Conservation (phyloP, 306 rosid genomes). For the Pterocarpus macrocarpus region DNA sequence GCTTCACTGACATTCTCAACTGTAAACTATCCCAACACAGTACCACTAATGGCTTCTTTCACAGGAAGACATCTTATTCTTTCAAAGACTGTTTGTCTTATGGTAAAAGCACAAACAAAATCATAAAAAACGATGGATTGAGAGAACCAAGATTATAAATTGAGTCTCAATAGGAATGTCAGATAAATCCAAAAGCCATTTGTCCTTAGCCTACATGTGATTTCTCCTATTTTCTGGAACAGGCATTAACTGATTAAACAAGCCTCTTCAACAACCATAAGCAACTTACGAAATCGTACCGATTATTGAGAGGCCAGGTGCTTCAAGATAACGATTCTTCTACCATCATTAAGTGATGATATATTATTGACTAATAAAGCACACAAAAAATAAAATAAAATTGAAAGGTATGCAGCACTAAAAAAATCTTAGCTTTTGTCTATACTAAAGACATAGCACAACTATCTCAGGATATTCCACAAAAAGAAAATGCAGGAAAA, state of each 20-base stretch:
- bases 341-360: neutral
- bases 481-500: neutral
- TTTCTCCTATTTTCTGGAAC: slow-evolving; percentile 23
- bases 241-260: slow-evolving; percentile 15
- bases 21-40: neutral
- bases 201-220: no score
- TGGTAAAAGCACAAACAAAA: neutral
- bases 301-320: neutral
- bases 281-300: neutral
- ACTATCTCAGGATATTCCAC: neutral
- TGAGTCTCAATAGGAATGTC: neutral
- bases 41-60: neutral
- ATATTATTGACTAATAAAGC: neutral
- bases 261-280: slow-evolving; percentile 4
- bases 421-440: neutral
- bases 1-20: slow-evolving; percentile 22
- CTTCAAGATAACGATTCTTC: neutral
- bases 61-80: neutral
- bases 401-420: neutral
- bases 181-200: no score
- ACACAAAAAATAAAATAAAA: neutral
- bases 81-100: neutral
- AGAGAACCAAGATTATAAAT: neutral
- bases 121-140: neutral
- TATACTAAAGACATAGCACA: neutral